Evolutionary conservation across 2,329 filamentous ascomycete species (phyloP).

Genomic region (Talaromyces sp.): DNA sequence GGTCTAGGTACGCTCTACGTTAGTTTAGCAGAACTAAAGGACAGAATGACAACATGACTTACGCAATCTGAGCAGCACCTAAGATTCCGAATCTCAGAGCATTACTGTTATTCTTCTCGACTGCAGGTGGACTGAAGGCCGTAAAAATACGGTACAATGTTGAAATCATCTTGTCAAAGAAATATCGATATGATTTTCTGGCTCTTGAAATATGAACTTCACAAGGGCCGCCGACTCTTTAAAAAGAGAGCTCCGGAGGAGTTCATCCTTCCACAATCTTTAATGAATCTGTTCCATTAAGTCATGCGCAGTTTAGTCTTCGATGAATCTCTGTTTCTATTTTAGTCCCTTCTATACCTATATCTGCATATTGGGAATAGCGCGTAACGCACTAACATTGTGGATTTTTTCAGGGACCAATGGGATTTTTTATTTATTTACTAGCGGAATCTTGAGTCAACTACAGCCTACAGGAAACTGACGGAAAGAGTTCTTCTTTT

Average conservation of each 20-base stretch:
- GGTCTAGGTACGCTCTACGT: conserved; percentile 11
- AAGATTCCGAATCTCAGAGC: conserved; percentile 4
- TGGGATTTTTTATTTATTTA: not conserved
- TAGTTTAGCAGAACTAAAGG: not conserved
- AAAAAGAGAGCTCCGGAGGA: not conserved
- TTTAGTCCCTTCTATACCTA: not conserved
- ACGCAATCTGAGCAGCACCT: conserved; percentile 7
- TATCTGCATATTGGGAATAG: not conserved
- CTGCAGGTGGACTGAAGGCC: not conserved
- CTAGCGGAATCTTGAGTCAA: not conserved
- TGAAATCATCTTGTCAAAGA: not conserved
- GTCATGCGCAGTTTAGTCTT: not conserved
- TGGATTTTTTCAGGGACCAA: not conserved
- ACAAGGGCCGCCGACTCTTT: not conserved
- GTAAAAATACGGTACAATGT: not conserved
- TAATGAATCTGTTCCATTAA: not conserved
- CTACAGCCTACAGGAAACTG: not conserved
- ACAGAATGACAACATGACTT: not conserved
- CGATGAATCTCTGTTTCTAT: not conserved
- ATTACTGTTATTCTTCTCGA: not conserved
- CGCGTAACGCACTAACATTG: conserved; percentile 3
- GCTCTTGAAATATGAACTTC: not conserved
- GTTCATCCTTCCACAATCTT: not conserved
- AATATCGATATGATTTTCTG: not conserved
- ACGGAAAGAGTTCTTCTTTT: not conserved